Conservation (phyloP, 345 rosid species). For the Cardiospermum halicacabum region DNA sequence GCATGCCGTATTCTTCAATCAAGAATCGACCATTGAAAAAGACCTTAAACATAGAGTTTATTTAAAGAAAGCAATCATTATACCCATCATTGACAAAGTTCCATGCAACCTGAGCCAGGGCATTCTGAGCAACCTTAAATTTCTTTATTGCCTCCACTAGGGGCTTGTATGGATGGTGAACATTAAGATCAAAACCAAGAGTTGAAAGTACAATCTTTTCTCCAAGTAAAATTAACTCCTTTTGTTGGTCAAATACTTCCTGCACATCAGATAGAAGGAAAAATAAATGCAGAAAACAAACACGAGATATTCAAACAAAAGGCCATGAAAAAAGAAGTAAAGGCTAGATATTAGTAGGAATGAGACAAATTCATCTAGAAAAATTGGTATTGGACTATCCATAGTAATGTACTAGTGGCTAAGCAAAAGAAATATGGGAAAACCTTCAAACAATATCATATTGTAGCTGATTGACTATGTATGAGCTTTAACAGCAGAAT, state of each 20-base stretch:
- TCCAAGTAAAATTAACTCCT: constrained; percentile 37
- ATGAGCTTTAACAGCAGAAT: not conserved
- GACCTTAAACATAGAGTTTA: constrained; percentile 1
- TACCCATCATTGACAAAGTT: constrained; percentile 54
- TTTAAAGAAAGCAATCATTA: constrained; percentile 4
- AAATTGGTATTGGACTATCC: not conserved
- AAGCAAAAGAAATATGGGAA: not conserved
- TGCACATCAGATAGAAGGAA: constrained; percentile 16
- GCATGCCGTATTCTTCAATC: constrained; percentile 25
- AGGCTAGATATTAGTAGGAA: not conserved
- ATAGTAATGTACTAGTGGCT: not conserved
- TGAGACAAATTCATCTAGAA: not conserved
- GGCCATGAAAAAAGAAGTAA: not conserved
- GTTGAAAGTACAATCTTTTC: constrained; percentile 39
- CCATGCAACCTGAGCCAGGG: constrained; percentile 45
- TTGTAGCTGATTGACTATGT: not conserved
- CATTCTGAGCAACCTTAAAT: constrained; percentile 44
- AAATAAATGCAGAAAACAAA: not conserved
- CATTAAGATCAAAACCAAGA: constrained; percentile 37
- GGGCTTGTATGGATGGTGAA: constrained; percentile 41
- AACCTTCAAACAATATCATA: not conserved
- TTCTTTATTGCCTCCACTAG: constrained; percentile 45
- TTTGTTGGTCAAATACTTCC: constrained; percentile 42
- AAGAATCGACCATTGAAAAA: constrained; percentile 21
- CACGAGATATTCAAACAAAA: not conserved